Percentiles rank a stretch among this genome's conserved stretches.
Conservation (phyloP, 2,329 filamentous ascomycete genomes). For the Trichoderma sp. region DNA sequence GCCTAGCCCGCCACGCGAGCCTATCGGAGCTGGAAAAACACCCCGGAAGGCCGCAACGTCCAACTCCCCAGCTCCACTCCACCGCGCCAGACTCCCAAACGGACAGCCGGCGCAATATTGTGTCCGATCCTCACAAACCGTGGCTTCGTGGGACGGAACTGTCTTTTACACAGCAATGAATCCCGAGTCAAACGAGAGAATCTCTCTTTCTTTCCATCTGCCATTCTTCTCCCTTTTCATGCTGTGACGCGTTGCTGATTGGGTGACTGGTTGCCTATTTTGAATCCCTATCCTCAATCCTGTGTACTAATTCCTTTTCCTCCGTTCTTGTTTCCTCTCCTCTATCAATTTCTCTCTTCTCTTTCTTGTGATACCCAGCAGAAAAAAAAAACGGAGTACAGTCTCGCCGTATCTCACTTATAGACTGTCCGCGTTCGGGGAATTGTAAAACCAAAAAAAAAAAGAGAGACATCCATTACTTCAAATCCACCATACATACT, state of each 20-base stretch:
- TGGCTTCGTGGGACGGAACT: not conserved
- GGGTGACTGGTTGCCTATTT: constrained; percentile 10
- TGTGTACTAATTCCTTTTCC: not conserved
- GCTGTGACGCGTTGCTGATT: not conserved
- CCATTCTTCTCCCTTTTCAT: not conserved
- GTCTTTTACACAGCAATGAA: not conserved
- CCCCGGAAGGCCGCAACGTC: not conserved
- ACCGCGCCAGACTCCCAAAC: constrained; percentile 25
- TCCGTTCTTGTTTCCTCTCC: not conserved
- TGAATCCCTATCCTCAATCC: not conserved
- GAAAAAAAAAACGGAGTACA: not conserved
- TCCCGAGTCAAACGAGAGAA: not conserved
- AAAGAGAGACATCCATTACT: not conserved
- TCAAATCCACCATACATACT: not conserved
- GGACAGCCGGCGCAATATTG: constrained; percentile 39
- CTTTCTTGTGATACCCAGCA: not conserved
- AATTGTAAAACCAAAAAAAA: constrained; percentile 1
- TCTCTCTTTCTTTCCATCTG: not conserved
- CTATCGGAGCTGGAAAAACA: constrained; percentile 15
- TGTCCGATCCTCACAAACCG: constrained; percentile 25
- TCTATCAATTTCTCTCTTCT: not conserved
- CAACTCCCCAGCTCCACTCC: not conserved
- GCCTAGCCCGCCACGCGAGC: not conserved
- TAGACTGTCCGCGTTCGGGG: not conserved
- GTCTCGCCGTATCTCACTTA: constrained; percentile 9